Evolutionary conservation across 129 eudicot genomes (phyloP), one percentile per base, ranked within the genome.

Genomic region (Flaveria sonorensis): DNA sequence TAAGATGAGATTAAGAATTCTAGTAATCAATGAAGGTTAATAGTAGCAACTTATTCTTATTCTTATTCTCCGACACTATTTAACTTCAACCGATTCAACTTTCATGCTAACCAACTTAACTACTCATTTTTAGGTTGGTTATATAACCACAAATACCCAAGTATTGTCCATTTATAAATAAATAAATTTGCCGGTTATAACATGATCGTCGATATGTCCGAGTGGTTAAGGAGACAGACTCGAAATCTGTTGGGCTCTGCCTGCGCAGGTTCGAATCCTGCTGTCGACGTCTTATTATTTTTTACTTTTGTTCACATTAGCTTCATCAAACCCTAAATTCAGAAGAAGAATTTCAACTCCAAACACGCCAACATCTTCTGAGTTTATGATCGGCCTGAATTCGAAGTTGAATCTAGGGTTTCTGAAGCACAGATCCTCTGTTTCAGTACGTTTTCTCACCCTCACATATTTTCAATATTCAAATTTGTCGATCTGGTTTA

Each of bases 191-290:
- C 0, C 36, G 6, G 5, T 0, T 30, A 28, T 30, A 3, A 30
- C 36, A 4, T 10, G 0, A 9, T 43, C 12, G 86, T 90, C 90
- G 88, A 88, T 86, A 90, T 90, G 96, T 90, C 96, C 92, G 96
- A 90, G 96, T 90, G 96, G 90, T 90, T 90, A 90, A 90, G 96
- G 93, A 90, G 96, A 90, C 90, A 90, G 93, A 90, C 93, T 90
- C 90, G 93, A 90, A 90, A 88, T 90, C 93, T 90, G 92, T 88
- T 90, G 91, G 93, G 96, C 91, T 86, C 82, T 84, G 96, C 88
- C 93, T 86, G 96, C 96, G 96, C 96, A 90, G 96, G 92, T 90
- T 90, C 96, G 92, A 90, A 90, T 88, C 96, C 96, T 90, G 90
- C 92, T 88, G 96, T 86, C 87, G 96, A 88, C 91, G 96, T 16